Base-by-base conservation (phyloP, 148 eudicot genomes). In the Vaccinium corymbosum region DNA sequence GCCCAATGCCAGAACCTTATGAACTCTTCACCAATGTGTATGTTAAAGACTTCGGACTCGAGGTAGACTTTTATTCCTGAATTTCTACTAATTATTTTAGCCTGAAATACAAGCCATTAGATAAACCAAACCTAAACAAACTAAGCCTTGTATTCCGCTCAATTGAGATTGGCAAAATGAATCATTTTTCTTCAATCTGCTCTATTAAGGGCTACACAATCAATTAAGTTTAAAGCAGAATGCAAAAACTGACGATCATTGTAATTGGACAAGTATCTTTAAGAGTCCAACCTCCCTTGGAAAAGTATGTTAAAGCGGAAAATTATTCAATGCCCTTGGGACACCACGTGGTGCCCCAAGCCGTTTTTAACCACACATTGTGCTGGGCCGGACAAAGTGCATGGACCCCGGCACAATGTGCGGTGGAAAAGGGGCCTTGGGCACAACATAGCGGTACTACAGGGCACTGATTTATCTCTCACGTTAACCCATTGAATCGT, bases 1-100 rank as follows among this genome's bases (percentile, higher is more conserved):
- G 98, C 86, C 95, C 95, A 64, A 86, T 93, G 95, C 98, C 98
- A 73, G 97, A 93, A 76, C 78, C 92, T 66, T 90, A 94, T 27
- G 93, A 94, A 76, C 94, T 94, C 38, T 96, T 94, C 76, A 93
- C 94, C 79, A 93, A 96, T 85, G 90, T 96, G 59, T 96, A 91
- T 87, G 94, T 88, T 74, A 96, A 96, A 90, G 97, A 97, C 80
- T 85, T 80, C 56, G 98, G 98, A 46, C 88, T 84, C 78, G 95
- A 96, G 97, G 98, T 96, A 93, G 62, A 64, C 46, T 32, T 83
- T 32, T 55, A 12, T 50, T 12, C 35, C 38, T 53, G 16, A 53
- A 11, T 38, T 80, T 42, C 71, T 84, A 29, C 52, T 56, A 61
- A 55, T 15, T 51, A 50, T 15, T 17, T 66, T 4, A 61, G 57